Base-by-base conservation (phyloP, 129 eudicot species). In the Tagetes erecta region DNA sequence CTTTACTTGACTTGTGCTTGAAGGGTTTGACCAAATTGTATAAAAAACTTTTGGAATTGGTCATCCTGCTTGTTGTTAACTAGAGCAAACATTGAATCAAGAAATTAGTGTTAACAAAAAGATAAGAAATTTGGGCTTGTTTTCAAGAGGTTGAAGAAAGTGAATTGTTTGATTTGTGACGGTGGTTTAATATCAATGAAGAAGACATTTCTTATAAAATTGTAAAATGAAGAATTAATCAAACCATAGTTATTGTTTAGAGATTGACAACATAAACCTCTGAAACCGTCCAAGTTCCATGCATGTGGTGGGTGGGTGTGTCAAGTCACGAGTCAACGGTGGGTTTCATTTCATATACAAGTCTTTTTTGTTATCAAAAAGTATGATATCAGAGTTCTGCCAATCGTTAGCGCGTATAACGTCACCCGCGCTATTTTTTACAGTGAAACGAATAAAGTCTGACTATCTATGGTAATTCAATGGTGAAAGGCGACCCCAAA, bases 41-140 rank as follows among this genome's bases (percentile, higher is more conserved):
- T 2, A 87, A n/a, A 39, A 82, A 80, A 74, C 71, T 77, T 41
- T 86, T 84, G 70, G 86, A 60, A 76, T 89, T 86, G 79, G 79
- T 69, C 96, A 89, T 89, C 67, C 80, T 68, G 76, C 55, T 63
- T 65, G 76, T 63, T 65, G 76, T 20, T 60, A 20, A 53, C 52
- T 38, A 35, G 20, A 55, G 38, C 49, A 55, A 55, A 56, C 78
- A 79, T 72, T 52, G 77, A 53, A 20, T 51, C 34, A 41, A 1
- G 20, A 71, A 20, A 41, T 35, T 49, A 7, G 57, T 34, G 13
- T 12, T 13, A 20, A 20, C 0, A 20, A 20, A 20, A 20, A 20
- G 27, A 20, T 20, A 20, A 20, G 13, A 44, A 14, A 3, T 35
- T 64, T 11, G 7, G 5, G 73, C 1, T 50, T 36, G 50, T 47